Base-by-base conservation (phyloP, 345 rosid genomes). In the Alliaria petiolata region DNA sequence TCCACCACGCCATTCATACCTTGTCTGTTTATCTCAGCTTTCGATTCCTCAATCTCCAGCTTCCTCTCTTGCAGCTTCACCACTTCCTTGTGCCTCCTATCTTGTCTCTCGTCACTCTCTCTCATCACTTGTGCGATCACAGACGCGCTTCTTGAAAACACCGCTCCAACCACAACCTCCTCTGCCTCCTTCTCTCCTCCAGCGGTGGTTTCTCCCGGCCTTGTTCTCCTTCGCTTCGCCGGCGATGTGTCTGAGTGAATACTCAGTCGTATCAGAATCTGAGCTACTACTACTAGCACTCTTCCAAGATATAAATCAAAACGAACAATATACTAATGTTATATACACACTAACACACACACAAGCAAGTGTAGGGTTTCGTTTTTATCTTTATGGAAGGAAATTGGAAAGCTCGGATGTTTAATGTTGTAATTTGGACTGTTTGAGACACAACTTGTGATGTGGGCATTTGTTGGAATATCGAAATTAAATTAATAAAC, bases 101-200 rank as follows among this genome's bases (percentile, higher is more conserved):
- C 95, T 47, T 82, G 81, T 53, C 80, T 80, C 79, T 91, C 87
- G 17, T 87, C 87, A 38, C 83, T 68, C 2, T 83, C 86, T 40
- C 75, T 84, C 20, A 88, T 74, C 3, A 92, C 89, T 65, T 82
- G 86, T 46, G 95, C 89, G 76, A 91, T 85, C 12, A 84, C 75
- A 72, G 87, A 76, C 39, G 86, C 87, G 51, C 93, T 81, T 67
- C 72, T 85, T 11, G 80, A 81, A 38, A 91, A 80, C 7, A 87
- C 92, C 16, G 52, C 64, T 28, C 89, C 86, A 25, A 83, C 81
- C 59, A 75, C 81, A 40, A 20, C 6, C 42, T 46, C 59, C 9
- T 19, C 71, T 2, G 36, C 8, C 28, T 66, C 50, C 26, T 8
- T 51, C 16, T 26, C 51, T 52, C 31, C 62, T 28, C 39, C 40